Conservation (phyloP, 345 rosid genomes). For the Fremontodendron californicum region DNA sequence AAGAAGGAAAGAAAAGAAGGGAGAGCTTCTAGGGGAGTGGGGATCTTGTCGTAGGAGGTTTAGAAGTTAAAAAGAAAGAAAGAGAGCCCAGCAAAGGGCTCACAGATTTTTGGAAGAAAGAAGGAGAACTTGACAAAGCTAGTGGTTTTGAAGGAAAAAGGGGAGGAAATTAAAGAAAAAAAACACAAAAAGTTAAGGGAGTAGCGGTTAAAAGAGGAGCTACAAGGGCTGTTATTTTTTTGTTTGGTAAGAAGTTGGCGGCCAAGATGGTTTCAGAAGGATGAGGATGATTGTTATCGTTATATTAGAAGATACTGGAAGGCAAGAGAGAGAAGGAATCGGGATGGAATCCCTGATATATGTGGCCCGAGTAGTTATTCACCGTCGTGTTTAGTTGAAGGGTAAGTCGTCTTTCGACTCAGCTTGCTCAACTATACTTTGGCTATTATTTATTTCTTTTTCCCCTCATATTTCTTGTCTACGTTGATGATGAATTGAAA, state of each 20-base stretch:
- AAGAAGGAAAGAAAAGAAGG: too few relatives aligned
- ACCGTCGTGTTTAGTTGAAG: constrained; percentile 29
- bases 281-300: constrained; percentile 77
- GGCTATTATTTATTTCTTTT: background rate
- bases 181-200: too few relatives aligned
- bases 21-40: too few relatives aligned
- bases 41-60: too few relatives aligned
- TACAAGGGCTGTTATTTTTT: too few relatives aligned
- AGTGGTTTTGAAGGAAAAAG: too few relatives aligned
- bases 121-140: too few relatives aligned
- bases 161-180: too few relatives aligned
- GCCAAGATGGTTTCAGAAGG: constrained; percentile 84
- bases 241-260: constrained; percentile 98
- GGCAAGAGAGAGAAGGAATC: constrained; percentile 57
- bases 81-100: too few relatives aligned
- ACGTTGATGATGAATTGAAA: background rate
- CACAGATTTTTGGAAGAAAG: too few relatives aligned
- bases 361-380: constrained; percentile 55
- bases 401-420: constrained; percentile 20
- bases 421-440: background rate
- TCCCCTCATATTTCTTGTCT: background rate
- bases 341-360: constrained; percentile 67
- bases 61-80: too few relatives aligned
- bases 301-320: constrained; percentile 88
- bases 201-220: too few relatives aligned